Evolutionary conservation across 352 stramenopile genomes (phyloP), one percentile per base, ranked within the genome.

Genomic region (Blastocystis sp.): DNA sequence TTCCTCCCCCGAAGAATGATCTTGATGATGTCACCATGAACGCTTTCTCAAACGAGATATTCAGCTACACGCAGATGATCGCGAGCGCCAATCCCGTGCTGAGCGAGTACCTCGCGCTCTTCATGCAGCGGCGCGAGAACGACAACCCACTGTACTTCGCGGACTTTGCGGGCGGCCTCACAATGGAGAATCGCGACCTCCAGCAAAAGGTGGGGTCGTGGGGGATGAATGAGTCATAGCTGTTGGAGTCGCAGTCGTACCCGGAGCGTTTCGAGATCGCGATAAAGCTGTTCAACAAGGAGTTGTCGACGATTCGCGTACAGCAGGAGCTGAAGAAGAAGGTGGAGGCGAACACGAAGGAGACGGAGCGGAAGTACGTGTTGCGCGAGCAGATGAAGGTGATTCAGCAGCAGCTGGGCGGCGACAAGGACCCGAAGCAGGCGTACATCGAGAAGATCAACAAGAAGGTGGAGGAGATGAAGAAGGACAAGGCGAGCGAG

Each of bases 361-460:
- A 98, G 91, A 95, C 97, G 85, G 97, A 99, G 91, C 93, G 97
- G 35, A 97, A 98, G 69, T 99, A 99, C 91, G 93, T 99, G 90
- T 92, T 99, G 19, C 98, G 95, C 91, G 96, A 99, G 91, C 97
- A 99, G 92, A 92, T 99, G 19, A 99, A 99, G 92, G 96, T 93
- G 0, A 99, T 99, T 90, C 99, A 99, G 93, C 98, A 99, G 88
- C 96, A 99, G 92, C 94, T 99, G 0, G 97, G 97, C 19, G 97
- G 99, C 93, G 97, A 99, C 90, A 97, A 98, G 80, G 97, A 99
- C 89, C 97, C 99, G 90, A 99, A 99, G 90, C 96, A 99, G 59
- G 95, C 95, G 2, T 95, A 99, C 88, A 94, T 98, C 80, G 93
- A 95, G 69, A 99, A 98, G 91, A 98, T 98, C 91, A 94, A 95